Base-by-base conservation (phyloP, 2,329 filamentous ascomycete genomes). In the Fusarium chlamydosporum region DNA sequence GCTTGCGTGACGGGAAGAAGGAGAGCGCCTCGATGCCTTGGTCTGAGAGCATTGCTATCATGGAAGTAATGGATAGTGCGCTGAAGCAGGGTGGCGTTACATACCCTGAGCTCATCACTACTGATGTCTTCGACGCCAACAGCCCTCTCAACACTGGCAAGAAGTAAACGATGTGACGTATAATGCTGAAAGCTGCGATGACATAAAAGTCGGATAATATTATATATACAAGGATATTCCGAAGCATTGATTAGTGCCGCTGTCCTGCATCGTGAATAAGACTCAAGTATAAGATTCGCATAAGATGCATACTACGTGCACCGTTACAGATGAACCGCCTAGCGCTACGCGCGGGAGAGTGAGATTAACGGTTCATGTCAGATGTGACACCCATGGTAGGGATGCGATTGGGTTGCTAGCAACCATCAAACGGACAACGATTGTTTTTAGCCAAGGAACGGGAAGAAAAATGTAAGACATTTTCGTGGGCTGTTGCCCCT, bases 11-110 rank as follows among this genome's bases (percentile, higher is more conserved):
- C 76, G 92, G 93, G 23, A 89, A 88, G 80, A 86, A 90, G 74
- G 90, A 97, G 83, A 93, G 92, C 76, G 84, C 86, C 47, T 85
- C 85, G 13, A 81, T 96, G 79, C 88, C 90, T 20, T 87, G 88
- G 83, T 85, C 88, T 45, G 94, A 97, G 85, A 95, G 91, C 75
- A 83, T 96, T 56, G 85, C 89, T 48, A 93, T 97, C 67, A 97
- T 97, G 93, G 90, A 94, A 77, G 82, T 83, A 51, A 88, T 88
- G 86, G 86, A 88, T 48, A 79, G 82, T 72, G 83, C 82, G 26
- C 79, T 88, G 70, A 80, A 77, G 74, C 85, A 88, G 75, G 86
- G 85, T 26, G 83, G 79, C 13, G 79, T 89, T 48, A 67, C 76
- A 67, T 88, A 88, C 72, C 85, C 86, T 2, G 84, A 85, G 16